Evolutionary conservation across 2,329 filamentous ascomycete genomes (phyloP).

Genomic region (Ophiocordyceps unilateralis): DNA sequence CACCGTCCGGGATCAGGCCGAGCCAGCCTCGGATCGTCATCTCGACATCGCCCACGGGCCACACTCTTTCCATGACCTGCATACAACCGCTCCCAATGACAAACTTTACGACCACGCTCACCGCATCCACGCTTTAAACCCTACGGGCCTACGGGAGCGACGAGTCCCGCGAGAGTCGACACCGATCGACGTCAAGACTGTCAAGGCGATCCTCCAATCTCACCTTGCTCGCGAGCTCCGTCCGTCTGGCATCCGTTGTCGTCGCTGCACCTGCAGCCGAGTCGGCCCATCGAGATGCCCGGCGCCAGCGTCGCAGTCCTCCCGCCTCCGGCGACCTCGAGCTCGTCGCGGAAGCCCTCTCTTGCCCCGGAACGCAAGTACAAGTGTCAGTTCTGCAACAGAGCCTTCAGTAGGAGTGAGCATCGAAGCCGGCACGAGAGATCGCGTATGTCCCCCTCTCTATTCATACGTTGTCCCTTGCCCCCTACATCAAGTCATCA

Average conservation of each 20-base stretch:
- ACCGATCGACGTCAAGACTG: slow-evolving; percentile 36
- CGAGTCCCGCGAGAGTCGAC: slow-evolving; percentile 34
- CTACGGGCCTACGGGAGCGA: slow-evolving; percentile 41
- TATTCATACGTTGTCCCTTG: not conserved
- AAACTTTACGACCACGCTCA: slow-evolving; percentile 29
- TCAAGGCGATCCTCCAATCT: slow-evolving; percentile 17
- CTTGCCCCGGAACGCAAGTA: slow-evolving; percentile 90
- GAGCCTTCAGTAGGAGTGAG: slow-evolving; percentile 93
- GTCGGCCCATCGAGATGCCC: slow-evolving; percentile 40
- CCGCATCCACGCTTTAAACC: slow-evolving; percentile 52
- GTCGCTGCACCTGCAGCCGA: slow-evolving; percentile 10
- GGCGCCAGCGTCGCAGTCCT: slow-evolving; percentile 50
- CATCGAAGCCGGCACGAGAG: slow-evolving; percentile 93
- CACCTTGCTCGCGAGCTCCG: not conserved
- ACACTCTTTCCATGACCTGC: slow-evolving; percentile 21
- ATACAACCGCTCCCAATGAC: slow-evolving; percentile 33
- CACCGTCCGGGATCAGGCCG: not conserved
- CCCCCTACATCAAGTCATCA: not conserved
- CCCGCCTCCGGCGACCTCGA: slow-evolving; percentile 46
- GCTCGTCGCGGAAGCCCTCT: slow-evolving; percentile 59
- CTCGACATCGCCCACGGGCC: not conserved
- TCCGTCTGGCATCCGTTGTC: slow-evolving; percentile 2
- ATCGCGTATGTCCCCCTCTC: slow-evolving; percentile 63
- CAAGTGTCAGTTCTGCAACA: slow-evolving; percentile 97
- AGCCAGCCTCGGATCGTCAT: not conserved